Conservation (phyloP, 2,329 filamentous ascomycete species). For the Nigrospora sphaerica region DNA sequence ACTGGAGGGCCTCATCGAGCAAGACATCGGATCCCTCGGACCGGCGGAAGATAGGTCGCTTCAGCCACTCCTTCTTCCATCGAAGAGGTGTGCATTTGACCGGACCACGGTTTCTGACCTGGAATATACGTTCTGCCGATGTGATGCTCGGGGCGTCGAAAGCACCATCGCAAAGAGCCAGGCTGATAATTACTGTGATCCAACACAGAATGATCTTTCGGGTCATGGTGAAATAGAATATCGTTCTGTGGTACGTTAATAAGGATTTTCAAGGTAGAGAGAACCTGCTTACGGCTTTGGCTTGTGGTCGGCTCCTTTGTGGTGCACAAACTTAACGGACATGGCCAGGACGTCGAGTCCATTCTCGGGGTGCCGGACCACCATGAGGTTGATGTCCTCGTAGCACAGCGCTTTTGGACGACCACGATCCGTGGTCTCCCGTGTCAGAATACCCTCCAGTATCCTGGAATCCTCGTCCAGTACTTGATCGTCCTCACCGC, state of each 20-base stretch:
- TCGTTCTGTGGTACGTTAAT: slow-evolving; percentile 11
- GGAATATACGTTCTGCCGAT: too few relatives aligned
- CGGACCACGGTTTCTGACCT: background rate
- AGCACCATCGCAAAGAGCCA: background rate
- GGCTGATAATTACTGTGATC: background rate
- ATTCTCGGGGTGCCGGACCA: slow-evolving; percentile 15
- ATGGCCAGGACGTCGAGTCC: slow-evolving; percentile 13
- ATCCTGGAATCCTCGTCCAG: too few relatives aligned
- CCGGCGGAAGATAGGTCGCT: background rate
- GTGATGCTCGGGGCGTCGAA: background rate
- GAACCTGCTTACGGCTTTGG: background rate
- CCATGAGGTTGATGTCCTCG: slow-evolving; percentile 21
- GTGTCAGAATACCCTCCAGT: too few relatives aligned
- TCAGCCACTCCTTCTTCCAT: background rate
- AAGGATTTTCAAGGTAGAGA: slow-evolving; percentile 12
- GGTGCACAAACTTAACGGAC: slow-evolving; percentile 12
- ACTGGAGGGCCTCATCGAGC: too few relatives aligned
- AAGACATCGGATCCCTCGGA: slow-evolving; percentile 6
- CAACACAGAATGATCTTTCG: background rate
- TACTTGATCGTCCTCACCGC: too few relatives aligned
- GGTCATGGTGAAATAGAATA: background rate
- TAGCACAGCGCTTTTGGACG: slow-evolving; percentile 21
- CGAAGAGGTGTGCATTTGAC: slow-evolving; percentile 9
- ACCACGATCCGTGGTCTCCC: too few relatives aligned
- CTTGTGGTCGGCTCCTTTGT: slow-evolving; percentile 9